Evolutionary conservation across 2,329 filamentous ascomycete species (phyloP).

Genomic region (Cladosporium velox): DNA sequence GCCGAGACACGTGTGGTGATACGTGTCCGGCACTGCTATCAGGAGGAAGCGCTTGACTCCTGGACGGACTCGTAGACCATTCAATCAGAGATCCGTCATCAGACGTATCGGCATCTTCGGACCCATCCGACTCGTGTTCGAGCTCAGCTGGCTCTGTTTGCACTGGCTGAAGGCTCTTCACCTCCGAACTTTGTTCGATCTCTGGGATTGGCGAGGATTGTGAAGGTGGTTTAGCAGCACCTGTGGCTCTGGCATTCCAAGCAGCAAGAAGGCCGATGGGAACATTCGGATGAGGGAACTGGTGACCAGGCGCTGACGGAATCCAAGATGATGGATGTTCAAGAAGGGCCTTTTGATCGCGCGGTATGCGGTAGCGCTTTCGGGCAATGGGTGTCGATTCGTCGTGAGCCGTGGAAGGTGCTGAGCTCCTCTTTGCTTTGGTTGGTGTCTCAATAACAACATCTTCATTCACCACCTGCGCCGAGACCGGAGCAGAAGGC

Average conservation of each 20-base stretch:
- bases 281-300: conserved; percentile 43
- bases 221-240: conserved; percentile 20
- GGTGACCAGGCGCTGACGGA: conserved; percentile 38
- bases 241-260: conserved; percentile 27
- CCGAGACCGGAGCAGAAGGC: neutral
- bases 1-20: neutral
- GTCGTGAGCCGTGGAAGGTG: conserved; percentile 12
- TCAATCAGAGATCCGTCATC: neutral
- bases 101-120: neutral
- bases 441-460: conserved; percentile 12
- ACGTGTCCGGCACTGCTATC: conserved; percentile 21
- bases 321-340: conserved; percentile 46
- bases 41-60: conserved; percentile 2
- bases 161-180: conserved; percentile 3
- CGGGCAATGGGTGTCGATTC: conserved; percentile 4
- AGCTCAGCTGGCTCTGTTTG: neutral
- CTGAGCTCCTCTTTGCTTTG: conserved; percentile 1
- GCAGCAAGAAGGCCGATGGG: conserved; percentile 39
- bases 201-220: neutral
- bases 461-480: neutral
- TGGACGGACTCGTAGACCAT: conserved; percentile 20
- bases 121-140: neutral
- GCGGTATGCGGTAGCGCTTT: conserved; percentile 38
- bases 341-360: conserved; percentile 54
- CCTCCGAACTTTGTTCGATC: neutral